Base-by-base conservation (phyloP, 768 basidiomycete species). In the Plicaturopsis crispa region DNA sequence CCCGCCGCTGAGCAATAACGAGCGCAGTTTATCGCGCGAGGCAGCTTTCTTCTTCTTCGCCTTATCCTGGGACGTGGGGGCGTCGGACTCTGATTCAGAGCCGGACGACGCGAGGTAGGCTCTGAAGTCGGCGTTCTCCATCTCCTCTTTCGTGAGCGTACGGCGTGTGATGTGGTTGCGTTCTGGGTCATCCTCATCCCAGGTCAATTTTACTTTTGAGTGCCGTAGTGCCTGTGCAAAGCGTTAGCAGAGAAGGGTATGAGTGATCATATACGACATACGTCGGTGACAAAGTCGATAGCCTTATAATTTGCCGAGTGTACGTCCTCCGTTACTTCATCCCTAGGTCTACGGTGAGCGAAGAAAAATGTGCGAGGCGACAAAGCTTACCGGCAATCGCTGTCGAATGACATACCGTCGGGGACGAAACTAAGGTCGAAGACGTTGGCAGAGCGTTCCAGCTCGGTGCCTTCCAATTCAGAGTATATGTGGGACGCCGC, bases 131-230 rank as follows among this genome's bases (percentile, higher is more conserved):
- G 78, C 77, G 42, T 93, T 84, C 35, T 96, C 92, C 19, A 98
- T 82, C 55, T 97, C 90, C 53, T 90, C 81, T 38, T 74, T 72
- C 0, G 86, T 77, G 30, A 96, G 65, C 1, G 68, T 66, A 16
- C 91, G 82, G 33, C 91, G 78, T 1, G 92, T 89, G 35, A 92
- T 50, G 31, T 78, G 78, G 40, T 70, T 73, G 28, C 94, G 82
- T 51, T 92, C 85, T 0, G 87, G 82, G 48, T 98, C 93, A 57
- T 98, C 96, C 39, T 92, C 88, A 48, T 99, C 96, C 96, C 96
- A 99, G 4, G 93, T 96, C 22, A 98, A 73, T 53, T 89, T 96
- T 43, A 98, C 94, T 67, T 91, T 96, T 11, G 96, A 99, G 56
- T 98, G 93, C 4, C 94, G 84, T 4, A 99, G 75, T 7, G 94